Percentiles rank a stretch among this genome's conserved stretches.
Evolutionary conservation across 768 basidiomycete species (phyloP).

Genomic region (Pulveroboletus ravenelii): DNA sequence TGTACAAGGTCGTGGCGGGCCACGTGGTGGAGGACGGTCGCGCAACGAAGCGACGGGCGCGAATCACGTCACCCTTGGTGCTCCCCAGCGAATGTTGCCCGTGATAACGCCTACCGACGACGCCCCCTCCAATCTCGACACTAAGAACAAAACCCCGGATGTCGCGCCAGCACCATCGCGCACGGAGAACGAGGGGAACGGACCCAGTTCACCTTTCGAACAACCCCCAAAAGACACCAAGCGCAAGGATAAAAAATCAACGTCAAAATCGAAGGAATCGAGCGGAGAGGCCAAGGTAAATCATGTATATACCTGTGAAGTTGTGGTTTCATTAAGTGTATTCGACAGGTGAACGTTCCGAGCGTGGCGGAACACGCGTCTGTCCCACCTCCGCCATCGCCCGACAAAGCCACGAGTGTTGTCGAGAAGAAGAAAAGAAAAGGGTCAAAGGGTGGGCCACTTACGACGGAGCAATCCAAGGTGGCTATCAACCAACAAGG

Average conservation of each 20-base stretch:
- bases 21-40: constrained; percentile 25
- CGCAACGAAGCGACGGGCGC: constrained; percentile 47
- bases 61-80: constrained; percentile 69
- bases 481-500: neutral
- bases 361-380: neutral
- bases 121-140: neutral
- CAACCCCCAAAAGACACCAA: constrained; percentile 20
- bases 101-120: constrained; percentile 24
- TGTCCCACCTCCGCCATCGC: neutral
- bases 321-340: constrained; percentile 9
- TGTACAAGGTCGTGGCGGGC: constrained; percentile 20
- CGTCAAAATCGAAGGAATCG: constrained; percentile 9
- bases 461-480: neutral
- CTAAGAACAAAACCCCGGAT: neutral
- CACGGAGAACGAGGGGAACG: constrained; percentile 1
- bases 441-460: neutral
- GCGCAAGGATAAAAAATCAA: constrained; percentile 15
- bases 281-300: constrained; percentile 10
- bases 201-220: neutral
- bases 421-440: constrained; percentile 15
- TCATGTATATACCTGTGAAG: neutral
- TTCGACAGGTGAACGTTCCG: constrained; percentile 3
- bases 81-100: constrained; percentile 49
- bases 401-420: neutral
- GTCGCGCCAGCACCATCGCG: neutral